These are phyloP conservation scores for Cairneyella variabilis DNA, from an alignment of 495 filamentous ascomycete species.

Conservation along the genomic window DNA sequence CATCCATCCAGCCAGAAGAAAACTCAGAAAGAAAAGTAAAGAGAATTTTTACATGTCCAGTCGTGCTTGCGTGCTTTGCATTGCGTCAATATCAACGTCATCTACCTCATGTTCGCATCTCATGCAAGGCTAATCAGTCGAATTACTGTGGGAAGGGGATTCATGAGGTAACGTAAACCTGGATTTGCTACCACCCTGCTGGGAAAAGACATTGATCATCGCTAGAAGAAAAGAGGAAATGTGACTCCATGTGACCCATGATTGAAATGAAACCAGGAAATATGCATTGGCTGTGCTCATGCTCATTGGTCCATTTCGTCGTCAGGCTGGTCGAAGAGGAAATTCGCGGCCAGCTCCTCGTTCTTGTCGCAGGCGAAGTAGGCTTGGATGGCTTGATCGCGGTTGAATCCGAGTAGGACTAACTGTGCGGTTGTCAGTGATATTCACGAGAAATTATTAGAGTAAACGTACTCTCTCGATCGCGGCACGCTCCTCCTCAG, in stretches of 20 bases:
- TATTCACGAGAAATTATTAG: neutral
- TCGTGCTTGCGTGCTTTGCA: neutral
- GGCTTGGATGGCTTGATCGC: constrained; percentile 92
- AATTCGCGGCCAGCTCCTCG: constrained; percentile 95
- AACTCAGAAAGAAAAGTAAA: neutral
- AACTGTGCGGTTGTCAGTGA: constrained; percentile 56
- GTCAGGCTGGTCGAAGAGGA: constrained; percentile 94
- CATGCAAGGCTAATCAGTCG: neutral
- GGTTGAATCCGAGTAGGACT: constrained; percentile 85
- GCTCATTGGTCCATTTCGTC: constrained; percentile 56
- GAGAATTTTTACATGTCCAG: neutral
- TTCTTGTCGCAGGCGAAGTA: constrained; percentile 99
- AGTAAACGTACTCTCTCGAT: constrained; percentile 79
- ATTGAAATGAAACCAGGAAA: neutral
- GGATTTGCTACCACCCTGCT: neutral
- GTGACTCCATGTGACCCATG: too few species aligned
- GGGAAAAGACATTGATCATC: neutral
- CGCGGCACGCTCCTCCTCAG: constrained; percentile 91
- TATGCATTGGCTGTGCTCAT: neutral
- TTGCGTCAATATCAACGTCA: neutral
- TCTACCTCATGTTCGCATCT: neutral
- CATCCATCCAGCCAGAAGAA: neutral
- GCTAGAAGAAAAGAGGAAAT: constrained; percentile 12
- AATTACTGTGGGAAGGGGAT: neutral
- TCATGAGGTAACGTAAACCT: neutral